These are phyloP conservation scores for Lachnum nothofagi DNA, from an alignment of 2,329 filamentous ascomycete genomes.

Conservation along the genomic window DNA sequence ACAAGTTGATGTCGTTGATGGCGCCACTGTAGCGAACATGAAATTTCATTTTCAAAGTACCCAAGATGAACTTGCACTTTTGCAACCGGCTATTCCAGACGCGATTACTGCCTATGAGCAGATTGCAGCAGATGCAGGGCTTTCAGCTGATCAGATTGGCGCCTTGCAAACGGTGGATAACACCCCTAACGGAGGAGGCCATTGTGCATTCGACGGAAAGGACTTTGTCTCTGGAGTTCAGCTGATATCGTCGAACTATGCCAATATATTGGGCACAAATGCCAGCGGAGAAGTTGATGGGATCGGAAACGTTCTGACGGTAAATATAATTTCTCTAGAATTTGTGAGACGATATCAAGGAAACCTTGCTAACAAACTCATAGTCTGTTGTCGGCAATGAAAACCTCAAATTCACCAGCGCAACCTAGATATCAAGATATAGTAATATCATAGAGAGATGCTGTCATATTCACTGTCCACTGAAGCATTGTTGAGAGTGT, in stretches of 20 bases:
- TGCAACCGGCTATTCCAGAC: constrained; percentile 47
- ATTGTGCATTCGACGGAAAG: constrained; percentile 53
- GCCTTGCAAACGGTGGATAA: constrained; percentile 53
- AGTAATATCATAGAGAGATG: too few relatives aligned
- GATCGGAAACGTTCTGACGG: constrained; percentile 45
- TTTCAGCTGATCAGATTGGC: constrained; percentile 42
- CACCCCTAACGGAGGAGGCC: constrained; percentile 49
- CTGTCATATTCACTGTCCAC: too few relatives aligned
- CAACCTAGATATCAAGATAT: neutral
- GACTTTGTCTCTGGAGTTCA: constrained; percentile 53
- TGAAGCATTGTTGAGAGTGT: too few relatives aligned
- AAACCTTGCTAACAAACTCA: too few relatives aligned
- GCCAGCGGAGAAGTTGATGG: constrained; percentile 46
- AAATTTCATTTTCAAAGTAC: constrained; percentile 55
- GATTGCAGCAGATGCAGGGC: constrained; percentile 40
- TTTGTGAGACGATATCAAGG: too few relatives aligned
- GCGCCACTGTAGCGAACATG: constrained; percentile 39
- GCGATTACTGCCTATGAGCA: constrained; percentile 49
- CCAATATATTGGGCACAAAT: constrained; percentile 46
- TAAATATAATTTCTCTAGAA: too few relatives aligned
- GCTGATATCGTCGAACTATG: constrained; percentile 49
- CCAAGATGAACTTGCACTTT: constrained; percentile 43
- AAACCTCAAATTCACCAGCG: constrained; percentile 19
- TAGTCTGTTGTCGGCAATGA: constrained; percentile 27
- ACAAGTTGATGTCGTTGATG: constrained; percentile 46